These are phyloP conservation scores for Buxus sempervirens DNA, from an alignment of 164 flowering plant genomes.

Conservation along the genomic window DNA sequence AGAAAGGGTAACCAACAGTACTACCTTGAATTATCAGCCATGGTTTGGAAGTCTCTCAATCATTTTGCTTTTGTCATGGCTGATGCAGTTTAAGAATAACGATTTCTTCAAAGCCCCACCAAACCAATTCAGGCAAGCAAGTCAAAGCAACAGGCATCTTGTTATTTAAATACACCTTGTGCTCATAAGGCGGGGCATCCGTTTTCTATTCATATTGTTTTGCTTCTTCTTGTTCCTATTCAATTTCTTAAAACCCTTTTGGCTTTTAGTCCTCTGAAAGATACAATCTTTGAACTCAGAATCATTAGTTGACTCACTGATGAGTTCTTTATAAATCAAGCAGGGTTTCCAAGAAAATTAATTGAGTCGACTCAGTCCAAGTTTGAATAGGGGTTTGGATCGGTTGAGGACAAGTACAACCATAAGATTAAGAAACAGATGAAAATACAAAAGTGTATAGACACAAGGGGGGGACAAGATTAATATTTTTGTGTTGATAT, in stretches of 20 bases:
- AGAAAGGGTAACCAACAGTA: background rate
- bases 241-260: too few relatives aligned
- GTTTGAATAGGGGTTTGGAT: too few relatives aligned
- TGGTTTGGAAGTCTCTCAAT: background rate
- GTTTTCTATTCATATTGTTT: too few relatives aligned
- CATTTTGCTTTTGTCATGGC: constrained; percentile 23
- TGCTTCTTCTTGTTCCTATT: background rate
- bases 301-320: too few relatives aligned
- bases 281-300: too few relatives aligned
- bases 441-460: too few relatives aligned
- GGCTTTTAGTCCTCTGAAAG: too few relatives aligned
- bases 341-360: background rate
- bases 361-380: background rate
- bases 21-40: constrained; percentile 14
- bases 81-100: constrained; percentile 8
- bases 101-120: constrained; percentile 23
- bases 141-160: constrained; percentile 7
- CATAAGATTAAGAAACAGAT: too few relatives aligned
- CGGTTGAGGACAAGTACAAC: too few relatives aligned
- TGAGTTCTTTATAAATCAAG: background rate
- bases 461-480: too few relatives aligned
- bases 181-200: background rate
- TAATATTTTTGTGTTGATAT: too few relatives aligned
- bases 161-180: background rate
- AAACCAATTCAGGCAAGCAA: constrained; percentile 1